Percentiles rank a stretch among this genome's conserved stretches.
Evolutionary conservation across 768 basidiomycete species (phyloP).

Genomic region (Rhodotorula paludigena): DNA sequence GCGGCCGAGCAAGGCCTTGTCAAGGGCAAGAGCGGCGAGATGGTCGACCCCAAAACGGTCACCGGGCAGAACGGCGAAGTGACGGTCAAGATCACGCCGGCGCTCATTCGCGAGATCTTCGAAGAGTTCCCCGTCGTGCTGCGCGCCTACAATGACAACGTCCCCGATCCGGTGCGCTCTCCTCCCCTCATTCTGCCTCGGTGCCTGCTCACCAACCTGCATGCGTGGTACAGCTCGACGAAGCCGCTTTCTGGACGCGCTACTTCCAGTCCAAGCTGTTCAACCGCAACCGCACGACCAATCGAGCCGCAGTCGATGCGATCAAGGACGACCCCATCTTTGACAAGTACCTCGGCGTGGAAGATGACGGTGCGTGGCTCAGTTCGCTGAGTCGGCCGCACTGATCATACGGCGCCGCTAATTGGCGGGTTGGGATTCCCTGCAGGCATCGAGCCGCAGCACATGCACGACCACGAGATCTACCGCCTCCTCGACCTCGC

Average conservation of each 20-base stretch:
- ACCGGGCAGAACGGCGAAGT: conserved; percentile 77
- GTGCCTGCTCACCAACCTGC: neutral
- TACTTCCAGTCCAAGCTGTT: conserved; percentile 96
- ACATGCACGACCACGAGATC: conserved; percentile 55
- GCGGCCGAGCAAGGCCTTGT: conserved; percentile 26
- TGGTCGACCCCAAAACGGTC: conserved; percentile 82
- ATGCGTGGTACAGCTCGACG: conserved; percentile 78
- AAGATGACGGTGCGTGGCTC: conserved; percentile 69
- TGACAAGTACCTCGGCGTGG: conserved; percentile 90
- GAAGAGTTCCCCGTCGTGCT: conserved; percentile 95
- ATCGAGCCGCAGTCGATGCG: conserved; percentile 68
- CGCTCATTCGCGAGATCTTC: conserved; percentile 90
- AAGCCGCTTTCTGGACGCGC: conserved; percentile 91
- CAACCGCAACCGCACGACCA: conserved; percentile 87
- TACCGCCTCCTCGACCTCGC: conserved; percentile 77
- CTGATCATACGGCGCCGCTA: too few relatives aligned
- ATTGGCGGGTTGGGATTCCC: conserved; percentile 50
- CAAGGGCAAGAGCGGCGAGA: conserved; percentile 69
- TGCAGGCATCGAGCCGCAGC: conserved; percentile 61
- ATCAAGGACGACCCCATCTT: conserved; percentile 89
- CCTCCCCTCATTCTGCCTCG: neutral
- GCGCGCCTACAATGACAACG: conserved; percentile 85
- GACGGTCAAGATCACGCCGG: conserved; percentile 83
- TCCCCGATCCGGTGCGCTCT: conserved; percentile 69
- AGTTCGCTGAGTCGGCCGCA: too few relatives aligned